Evolutionary conservation across 106 monocot genomes (phyloP).

Genomic region (Allium fistulosum): DNA sequence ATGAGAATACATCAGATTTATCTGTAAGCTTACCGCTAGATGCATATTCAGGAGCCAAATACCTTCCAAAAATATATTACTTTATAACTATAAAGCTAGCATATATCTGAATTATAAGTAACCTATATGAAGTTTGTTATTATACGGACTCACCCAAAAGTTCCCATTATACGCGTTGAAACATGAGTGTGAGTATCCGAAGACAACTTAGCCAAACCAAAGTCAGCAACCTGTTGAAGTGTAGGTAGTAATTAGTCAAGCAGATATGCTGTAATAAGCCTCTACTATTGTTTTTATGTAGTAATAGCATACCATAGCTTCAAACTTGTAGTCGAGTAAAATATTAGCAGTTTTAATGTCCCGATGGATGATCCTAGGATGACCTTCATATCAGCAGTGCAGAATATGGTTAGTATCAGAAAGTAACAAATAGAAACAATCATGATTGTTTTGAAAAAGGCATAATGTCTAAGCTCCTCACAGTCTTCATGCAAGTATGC

Average conservation of each 20-base stretch:
- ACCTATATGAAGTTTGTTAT: not conserved
- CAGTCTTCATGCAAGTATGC: conserved; percentile 88
- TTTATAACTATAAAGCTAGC: not conserved
- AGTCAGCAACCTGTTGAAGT: conserved; percentile 39
- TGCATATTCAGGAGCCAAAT: conserved; percentile 62
- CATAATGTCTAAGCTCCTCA: conserved; percentile 10
- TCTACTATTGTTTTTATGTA: not conserved
- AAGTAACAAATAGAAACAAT: not conserved
- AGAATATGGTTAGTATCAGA: conserved; percentile 2
- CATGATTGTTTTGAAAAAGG: not conserved
- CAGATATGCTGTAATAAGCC: not conserved
- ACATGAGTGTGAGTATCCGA: conserved; percentile 55
- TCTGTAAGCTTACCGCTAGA: conserved; percentile 41
- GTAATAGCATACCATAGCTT: conserved; percentile 56
- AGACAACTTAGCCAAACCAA: conserved; percentile 60
- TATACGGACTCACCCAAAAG: conserved; percentile 37
- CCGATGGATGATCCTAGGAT: conserved; percentile 64
- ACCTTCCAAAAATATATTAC: conserved; percentile 13
- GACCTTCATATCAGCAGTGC: conserved; percentile 22
- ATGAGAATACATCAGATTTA: conserved; percentile 31
- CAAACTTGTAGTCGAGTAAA: conserved; percentile 65
- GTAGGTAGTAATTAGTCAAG: not conserved
- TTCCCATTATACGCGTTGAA: conserved; percentile 66
- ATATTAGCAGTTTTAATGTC: conserved; percentile 68
- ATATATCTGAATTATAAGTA: not conserved